These are phyloP conservation scores for Wickerhamiella sergipiensis DNA, from an alignment of 805 yeast species.

Conservation along the genomic window DNA sequence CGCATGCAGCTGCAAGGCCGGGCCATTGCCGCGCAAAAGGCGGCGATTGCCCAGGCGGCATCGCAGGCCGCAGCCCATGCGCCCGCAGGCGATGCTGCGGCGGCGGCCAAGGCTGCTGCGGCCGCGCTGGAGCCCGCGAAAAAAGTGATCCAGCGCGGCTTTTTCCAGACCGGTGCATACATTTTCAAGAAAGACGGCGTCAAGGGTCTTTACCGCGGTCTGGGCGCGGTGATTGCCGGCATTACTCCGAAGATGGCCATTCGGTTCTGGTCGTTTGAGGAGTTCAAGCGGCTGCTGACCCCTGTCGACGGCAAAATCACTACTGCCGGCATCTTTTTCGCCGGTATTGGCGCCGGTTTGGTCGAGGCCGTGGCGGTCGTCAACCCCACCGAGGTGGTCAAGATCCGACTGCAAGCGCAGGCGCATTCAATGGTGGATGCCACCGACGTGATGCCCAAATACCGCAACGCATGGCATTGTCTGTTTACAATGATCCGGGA, in stretches of 20 bases:
- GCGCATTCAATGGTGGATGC: constrained; percentile 82
- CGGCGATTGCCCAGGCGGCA: constrained; percentile 13
- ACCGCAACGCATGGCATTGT: constrained; percentile 87
- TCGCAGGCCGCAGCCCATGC: constrained; percentile 10
- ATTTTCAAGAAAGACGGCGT: constrained; percentile 73
- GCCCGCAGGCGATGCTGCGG: constrained; percentile 4
- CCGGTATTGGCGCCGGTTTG: constrained; percentile 96
- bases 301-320: constrained; percentile 51
- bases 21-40: constrained; percentile 24
- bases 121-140: constrained; percentile 27
- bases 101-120: constrained; percentile 9
- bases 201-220: constrained; percentile 81
- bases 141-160: constrained; percentile 51
- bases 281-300: constrained; percentile 57
- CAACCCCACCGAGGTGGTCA: constrained; percentile 95
- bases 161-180: constrained; percentile 62
- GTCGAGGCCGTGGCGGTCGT: constrained; percentile 92
- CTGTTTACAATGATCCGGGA: constrained; percentile 70
- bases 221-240: constrained; percentile 94
- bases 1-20: constrained; percentile 86
- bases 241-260: constrained; percentile 98
- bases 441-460: constrained; percentile 57
- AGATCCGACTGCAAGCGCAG: constrained; percentile 92
- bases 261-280: constrained; percentile 87
- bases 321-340: constrained; percentile 65